Evolutionary conservation across 1,284 basidiomycete species (phyloP).

Genomic region (Cutaneotrichosporon spelunceum): DNA sequence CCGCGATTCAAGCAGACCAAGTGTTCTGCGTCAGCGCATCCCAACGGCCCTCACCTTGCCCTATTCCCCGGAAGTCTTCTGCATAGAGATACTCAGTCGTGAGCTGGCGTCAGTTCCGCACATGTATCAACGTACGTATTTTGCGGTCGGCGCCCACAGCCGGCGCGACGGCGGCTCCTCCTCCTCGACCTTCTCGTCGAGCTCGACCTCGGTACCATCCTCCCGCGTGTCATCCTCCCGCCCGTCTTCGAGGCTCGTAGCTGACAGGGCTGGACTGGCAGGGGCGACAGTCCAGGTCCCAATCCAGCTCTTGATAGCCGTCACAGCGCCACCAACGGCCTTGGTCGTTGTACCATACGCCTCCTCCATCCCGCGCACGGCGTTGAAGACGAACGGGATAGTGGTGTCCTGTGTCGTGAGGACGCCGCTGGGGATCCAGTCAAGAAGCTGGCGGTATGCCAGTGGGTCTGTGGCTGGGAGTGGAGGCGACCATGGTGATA

Average conservation of each 20-base stretch:
- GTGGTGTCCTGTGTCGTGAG: slow-evolving; percentile 42
- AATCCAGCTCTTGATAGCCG: slow-evolving; percentile 18
- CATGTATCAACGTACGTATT: slow-evolving; percentile 13
- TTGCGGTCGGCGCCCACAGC: slow-evolving; percentile 27
- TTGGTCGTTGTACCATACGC: slow-evolving; percentile 13
- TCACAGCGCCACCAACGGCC: slow-evolving; percentile 16
- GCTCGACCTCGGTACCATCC: not conserved
- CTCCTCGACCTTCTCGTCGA: slow-evolving; percentile 1
- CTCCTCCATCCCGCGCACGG: slow-evolving; percentile 17
- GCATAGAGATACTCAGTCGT: slow-evolving; percentile 39
- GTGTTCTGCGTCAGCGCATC: slow-evolving; percentile 34
- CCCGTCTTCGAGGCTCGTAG: not conserved
- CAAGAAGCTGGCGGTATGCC: slow-evolving; percentile 40
- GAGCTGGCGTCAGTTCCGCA: slow-evolving; percentile 21
- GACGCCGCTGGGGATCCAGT: slow-evolving; percentile 44
- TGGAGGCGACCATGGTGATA: slow-evolving; percentile 47
- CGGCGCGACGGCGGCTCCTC: slow-evolving; percentile 15
- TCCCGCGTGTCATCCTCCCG: slow-evolving; percentile 9
- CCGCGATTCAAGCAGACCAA: slow-evolving; percentile 47
- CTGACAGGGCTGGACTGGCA: not conserved
- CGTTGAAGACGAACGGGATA: slow-evolving; percentile 23
- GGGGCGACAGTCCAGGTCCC: not conserved
- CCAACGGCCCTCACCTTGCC: slow-evolving; percentile 30
- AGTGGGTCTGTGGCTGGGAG: slow-evolving; percentile 36
- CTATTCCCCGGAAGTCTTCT: slow-evolving; percentile 43